phyloP scores from a whole-genome alignment of 306 rosid genomes.

The Canavalia ensiformis region DNA sequence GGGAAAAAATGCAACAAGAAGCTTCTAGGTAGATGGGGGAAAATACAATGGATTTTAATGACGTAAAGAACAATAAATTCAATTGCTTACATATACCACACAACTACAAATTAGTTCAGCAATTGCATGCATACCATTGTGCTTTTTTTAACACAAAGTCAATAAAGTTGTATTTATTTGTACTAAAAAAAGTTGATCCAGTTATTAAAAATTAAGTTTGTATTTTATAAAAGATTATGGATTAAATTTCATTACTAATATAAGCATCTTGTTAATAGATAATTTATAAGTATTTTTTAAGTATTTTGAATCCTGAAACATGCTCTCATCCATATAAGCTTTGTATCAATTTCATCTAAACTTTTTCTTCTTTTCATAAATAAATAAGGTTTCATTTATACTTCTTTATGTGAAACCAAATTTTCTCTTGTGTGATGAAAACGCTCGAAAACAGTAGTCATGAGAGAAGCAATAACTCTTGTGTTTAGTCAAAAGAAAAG shows the following conservation, averaged over 20 bases:
- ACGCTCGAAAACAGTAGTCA: neutral
- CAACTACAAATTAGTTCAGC: neutral
- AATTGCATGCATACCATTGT: neutral
- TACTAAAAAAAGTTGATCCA: too few relatives aligned
- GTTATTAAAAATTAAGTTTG: too few relatives aligned
- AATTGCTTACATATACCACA: neutral
- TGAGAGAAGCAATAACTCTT: neutral
- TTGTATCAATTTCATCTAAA: too few relatives aligned
- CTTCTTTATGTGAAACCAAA: constrained; percentile 2
- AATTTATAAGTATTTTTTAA: too few relatives aligned
- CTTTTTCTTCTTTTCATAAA: too few relatives aligned
- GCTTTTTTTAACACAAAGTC: neutral
- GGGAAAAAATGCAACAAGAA: constrained; percentile 26
- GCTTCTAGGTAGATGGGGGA: neutral
- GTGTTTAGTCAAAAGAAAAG: constrained; percentile 17
- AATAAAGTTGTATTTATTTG: neutral
- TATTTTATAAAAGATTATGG: too few relatives aligned
- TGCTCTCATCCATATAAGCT: too few relatives aligned
- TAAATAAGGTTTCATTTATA: neutral
- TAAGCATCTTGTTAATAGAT: too few relatives aligned
- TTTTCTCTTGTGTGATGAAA: neutral
- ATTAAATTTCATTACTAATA: too few relatives aligned
- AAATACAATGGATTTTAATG: too few relatives aligned
- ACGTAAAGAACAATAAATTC: neutral
- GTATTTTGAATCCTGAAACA: too few relatives aligned